A percentile compares a stretch with the other conserved stretches of the same genome.
Conservation (phyloP, 23 red algal genomes). For the Agarophyton chilense region DNA sequence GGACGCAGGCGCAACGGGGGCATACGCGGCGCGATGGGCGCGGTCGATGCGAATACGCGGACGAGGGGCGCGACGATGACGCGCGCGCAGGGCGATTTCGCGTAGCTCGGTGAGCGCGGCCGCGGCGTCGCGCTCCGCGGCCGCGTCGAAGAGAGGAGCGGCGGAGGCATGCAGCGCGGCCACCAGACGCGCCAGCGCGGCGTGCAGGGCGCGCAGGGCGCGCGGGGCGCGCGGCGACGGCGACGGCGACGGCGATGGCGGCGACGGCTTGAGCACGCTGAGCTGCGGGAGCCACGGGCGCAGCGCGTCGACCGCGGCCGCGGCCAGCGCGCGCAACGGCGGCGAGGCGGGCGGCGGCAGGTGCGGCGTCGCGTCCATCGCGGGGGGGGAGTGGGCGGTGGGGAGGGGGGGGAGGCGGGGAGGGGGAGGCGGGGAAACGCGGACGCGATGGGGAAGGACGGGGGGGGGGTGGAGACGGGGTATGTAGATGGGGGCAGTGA, state of each 20-base stretch:
- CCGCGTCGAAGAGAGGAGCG: neutral
- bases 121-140: neutral
- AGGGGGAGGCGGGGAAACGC: neutral
- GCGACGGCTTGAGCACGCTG: neutral
- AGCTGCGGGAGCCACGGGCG: constrained; percentile 7
- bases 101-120: constrained; percentile 34
- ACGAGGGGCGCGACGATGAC: constrained; percentile 11
- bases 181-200: constrained; percentile 24
- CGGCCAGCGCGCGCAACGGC: neutral
- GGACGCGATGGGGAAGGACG: neutral
- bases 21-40: neutral
- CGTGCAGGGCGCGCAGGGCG: constrained; percentile 9
- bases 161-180: constrained; percentile 2
- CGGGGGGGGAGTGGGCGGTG: neutral
- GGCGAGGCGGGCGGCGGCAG: neutral
- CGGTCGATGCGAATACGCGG: neutral
- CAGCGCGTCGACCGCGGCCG: constrained; percentile 1
- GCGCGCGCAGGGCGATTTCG: constrained; percentile 34
- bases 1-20: neutral
- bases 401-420: neutral
- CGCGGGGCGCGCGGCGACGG: neutral
- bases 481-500: neutral
- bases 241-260: neutral
- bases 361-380: neutral
- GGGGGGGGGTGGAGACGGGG: neutral